Percentiles rank a stretch among this genome's conserved stretches.
These are phyloP conservation scores for Debaryomyces maramus DNA, from an alignment of 805 yeast genomes.

Conservation along the genomic window DNA sequence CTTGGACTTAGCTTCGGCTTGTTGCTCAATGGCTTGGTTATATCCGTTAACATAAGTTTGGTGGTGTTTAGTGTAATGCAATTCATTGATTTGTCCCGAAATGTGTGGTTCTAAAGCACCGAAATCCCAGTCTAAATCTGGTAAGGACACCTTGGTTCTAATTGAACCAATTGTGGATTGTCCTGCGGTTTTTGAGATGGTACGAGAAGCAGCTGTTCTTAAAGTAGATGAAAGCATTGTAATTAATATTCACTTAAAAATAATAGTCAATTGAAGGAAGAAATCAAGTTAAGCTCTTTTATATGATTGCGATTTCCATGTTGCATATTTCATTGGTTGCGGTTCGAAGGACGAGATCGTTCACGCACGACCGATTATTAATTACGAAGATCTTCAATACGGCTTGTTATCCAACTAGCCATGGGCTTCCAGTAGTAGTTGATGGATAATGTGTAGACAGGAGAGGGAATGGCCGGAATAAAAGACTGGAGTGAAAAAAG, in stretches of 20 bases:
- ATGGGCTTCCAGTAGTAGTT: too few species aligned
- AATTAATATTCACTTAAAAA: background rate
- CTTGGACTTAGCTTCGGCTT: constrained; percentile 32
- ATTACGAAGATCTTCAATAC: too few species aligned
- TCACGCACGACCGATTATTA: constrained; percentile 2
- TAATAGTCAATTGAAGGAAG: too few species aligned
- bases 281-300: background rate
- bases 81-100: constrained; percentile 45
- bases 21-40: constrained; percentile 45
- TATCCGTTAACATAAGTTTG: constrained; percentile 50
- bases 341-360: background rate
- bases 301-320: constrained; percentile 4
- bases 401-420: too few species aligned
- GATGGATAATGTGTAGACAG: too few species aligned
- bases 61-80: constrained; percentile 52
- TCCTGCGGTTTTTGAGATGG: constrained; percentile 8
- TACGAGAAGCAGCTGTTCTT: constrained; percentile 12
- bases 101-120: constrained; percentile 51
- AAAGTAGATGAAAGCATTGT: constrained; percentile 17
- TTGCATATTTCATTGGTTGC: constrained; percentile 7
- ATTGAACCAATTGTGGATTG: constrained; percentile 18
- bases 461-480: too few species aligned
- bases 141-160: constrained; percentile 35
- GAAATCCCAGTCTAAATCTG: constrained; percentile 48
- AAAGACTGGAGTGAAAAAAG: too few species aligned